Conservation (phyloP, 192 early-diverging fungal genomes). For the Mortierella hygrophila region DNA sequence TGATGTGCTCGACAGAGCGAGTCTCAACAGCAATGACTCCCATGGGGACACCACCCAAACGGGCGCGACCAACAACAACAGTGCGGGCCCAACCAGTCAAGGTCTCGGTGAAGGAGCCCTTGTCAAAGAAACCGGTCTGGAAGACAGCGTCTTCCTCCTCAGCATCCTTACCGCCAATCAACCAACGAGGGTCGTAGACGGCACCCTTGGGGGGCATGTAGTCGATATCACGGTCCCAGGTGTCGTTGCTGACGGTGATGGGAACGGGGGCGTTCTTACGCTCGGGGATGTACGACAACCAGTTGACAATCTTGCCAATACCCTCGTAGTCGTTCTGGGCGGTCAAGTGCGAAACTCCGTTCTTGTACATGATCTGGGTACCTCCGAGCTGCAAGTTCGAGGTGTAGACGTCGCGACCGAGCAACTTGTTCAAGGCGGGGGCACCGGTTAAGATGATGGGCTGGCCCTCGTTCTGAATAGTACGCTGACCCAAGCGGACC, state of each 20-base stretch:
- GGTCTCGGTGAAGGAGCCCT: conserved; percentile 95
- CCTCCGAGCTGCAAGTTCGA: conserved; percentile 98
- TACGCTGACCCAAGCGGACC: conserved; percentile 97
- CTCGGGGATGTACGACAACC: conserved; percentile 93
- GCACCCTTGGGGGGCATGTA: conserved; percentile 85
- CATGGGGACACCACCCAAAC: conserved; percentile 97
- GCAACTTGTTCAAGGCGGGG: conserved; percentile 96
- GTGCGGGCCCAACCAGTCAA: conserved; percentile 97
- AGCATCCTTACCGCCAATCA: conserved; percentile 84
- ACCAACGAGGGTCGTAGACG: conserved; percentile 88
- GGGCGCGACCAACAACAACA: conserved; percentile 93
- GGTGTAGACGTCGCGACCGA: conserved; percentile 97
- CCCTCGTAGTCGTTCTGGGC: conserved; percentile 96
- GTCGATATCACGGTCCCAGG: conserved; percentile 86
- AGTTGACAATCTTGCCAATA: conserved; percentile 92
- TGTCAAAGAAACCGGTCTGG: conserved; percentile 96
- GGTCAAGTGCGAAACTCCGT: conserved; percentile 97
- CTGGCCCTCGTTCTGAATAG: conserved; percentile 97
- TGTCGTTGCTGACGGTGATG: conserved; percentile 74
- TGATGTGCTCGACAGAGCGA: conserved; percentile 89
- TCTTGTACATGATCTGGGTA: conserved; percentile 99
- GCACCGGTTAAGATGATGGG: conserved; percentile 99
- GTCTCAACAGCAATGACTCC: conserved; percentile 98
- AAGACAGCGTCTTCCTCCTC: conserved; percentile 72
- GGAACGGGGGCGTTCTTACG: conserved; percentile 76